A percentile compares a stretch with the other conserved stretches of the same genome.
These are phyloP conservation scores for Houttuynia cordata DNA, from an alignment of 164 flowering plant species.

Conservation along the genomic window DNA sequence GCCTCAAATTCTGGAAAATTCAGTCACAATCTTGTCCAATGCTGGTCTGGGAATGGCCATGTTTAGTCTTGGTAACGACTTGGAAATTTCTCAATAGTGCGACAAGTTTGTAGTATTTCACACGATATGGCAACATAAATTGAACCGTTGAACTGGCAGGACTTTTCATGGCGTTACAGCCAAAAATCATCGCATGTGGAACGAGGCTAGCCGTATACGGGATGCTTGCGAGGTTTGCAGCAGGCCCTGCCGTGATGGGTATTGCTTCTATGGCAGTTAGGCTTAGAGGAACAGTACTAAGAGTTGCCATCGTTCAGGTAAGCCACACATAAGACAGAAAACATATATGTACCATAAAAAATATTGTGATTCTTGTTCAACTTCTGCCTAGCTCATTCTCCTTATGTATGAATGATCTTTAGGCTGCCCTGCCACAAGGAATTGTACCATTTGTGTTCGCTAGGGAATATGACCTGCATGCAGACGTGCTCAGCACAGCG, in stretches of 20 bases:
- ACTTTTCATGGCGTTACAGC: constrained; percentile 33
- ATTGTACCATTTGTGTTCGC: constrained; percentile 39
- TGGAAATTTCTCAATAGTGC: no score
- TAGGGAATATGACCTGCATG: constrained; percentile 33
- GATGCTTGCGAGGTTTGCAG: constrained; percentile 25
- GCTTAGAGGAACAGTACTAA: constrained; percentile 19
- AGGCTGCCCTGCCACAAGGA: constrained; percentile 40
- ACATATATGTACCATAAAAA: no score
- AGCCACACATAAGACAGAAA: background rate
- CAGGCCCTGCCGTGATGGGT: constrained; percentile 33
- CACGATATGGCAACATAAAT: no score
- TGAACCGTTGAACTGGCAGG: constrained; percentile 8
- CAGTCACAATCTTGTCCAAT: constrained; percentile 26
- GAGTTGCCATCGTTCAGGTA: constrained; percentile 30
- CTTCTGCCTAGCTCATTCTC: no score
- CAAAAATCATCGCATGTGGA: constrained; percentile 35
- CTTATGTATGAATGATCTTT: background rate
- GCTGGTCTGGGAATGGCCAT: constrained; percentile 41
- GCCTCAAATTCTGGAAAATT: constrained; percentile 24
- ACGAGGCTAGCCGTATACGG: constrained; percentile 19
- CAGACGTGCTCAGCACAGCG: constrained; percentile 33
- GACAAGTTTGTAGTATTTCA: no score
- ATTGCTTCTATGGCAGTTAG: constrained; percentile 27
- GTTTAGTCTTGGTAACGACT: constrained; percentile 16
- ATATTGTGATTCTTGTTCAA: no score